These are phyloP conservation scores for Melianthus villosus DNA, from an alignment of 441 rosid genomes.

Conservation along the genomic window DNA sequence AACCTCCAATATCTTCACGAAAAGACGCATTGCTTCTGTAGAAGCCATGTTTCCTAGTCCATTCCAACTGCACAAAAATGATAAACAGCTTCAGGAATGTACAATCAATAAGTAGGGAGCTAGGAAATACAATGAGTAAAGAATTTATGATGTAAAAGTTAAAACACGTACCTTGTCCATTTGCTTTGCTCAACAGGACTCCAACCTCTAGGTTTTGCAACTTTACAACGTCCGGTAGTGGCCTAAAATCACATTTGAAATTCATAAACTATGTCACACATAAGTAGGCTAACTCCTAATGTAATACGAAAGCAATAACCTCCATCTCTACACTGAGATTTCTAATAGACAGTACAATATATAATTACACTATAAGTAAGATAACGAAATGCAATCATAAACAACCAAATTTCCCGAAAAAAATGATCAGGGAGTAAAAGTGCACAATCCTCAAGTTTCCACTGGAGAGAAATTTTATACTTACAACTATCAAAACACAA, in stretches of 20 bases:
- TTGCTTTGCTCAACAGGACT: conserved; percentile 85
- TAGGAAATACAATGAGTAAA: background rate
- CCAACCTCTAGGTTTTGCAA: conserved; percentile 87
- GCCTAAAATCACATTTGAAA: conserved; percentile 36
- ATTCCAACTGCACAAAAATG: conserved; percentile 58
- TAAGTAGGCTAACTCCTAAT: background rate
- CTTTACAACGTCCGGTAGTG: conserved; percentile 70
- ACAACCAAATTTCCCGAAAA: too few relatives aligned
- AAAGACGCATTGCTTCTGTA: conserved; percentile 99
- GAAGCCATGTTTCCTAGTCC: conserved; percentile 82
- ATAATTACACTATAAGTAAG: too few relatives aligned
- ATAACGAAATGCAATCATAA: too few relatives aligned
- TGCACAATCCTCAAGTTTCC: background rate
- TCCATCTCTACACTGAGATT: too few relatives aligned
- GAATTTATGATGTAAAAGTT: background rate
- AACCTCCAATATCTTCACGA: conserved; percentile 97
- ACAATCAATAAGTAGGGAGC: conserved; percentile 1
- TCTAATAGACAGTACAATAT: too few relatives aligned
- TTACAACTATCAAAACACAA: background rate
- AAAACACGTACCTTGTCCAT: conserved; percentile 71
- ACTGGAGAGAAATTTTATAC: too few relatives aligned
- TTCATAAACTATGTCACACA: conserved; percentile 7
- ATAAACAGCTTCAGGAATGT: conserved; percentile 8
- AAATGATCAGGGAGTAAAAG: too few relatives aligned
- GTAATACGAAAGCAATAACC: background rate